Base-by-base conservation (phyloP, 2,329 filamentous ascomycete genomes). In the Hymenoscyphus fraxineus region DNA sequence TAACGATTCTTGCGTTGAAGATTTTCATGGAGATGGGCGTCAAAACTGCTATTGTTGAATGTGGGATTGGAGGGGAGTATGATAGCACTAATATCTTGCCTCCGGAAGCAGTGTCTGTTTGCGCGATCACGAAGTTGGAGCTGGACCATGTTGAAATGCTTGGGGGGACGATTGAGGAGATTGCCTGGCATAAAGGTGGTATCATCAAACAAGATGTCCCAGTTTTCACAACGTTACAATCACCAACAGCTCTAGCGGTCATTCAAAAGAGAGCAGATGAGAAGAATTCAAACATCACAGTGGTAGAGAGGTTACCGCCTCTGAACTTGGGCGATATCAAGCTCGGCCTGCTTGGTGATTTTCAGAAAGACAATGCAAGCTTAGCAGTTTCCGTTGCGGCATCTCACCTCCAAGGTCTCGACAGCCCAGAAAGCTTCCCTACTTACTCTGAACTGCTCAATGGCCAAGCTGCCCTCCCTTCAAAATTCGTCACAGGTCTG, bases 141-240 rank as follows among this genome's bases (percentile, higher is more conserved):
- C 89, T 97, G 66, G 93, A 97, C 72, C 93, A 97, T 76, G 87
- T 89, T 0, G 86, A 84, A 4, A 87, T 96, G 82, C 81, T 97
- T 41, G 93, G 93, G 12, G 82, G 84, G 44, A 93, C 92, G 0
- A 84, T 94, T 60, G 88, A 90, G 64, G 81, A 92, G 73, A 97
- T 97, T 68, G 88, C 93, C 2, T 97, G 93, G 93, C 91, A 97
- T 75, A 97, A 97, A 77, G 89, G 88, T 6, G 93, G 93, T 0
- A 91, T 97, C 56, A 89, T 96, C 75, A 97, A 96, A 76, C 60
- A 77, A 0, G 85, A 84, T 0, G 83, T 83, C 4, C 81, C 83
- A 31, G 86, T 84, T 1, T 91, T 90, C 66, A 88, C 88, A 0
- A 83, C 83, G 2, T 80, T 80, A 0, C 87, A 90, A 68, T 78